These are phyloP conservation scores for Trichothecium roseum DNA, from an alignment of 2,329 filamentous ascomycete species.

Conservation along the genomic window DNA sequence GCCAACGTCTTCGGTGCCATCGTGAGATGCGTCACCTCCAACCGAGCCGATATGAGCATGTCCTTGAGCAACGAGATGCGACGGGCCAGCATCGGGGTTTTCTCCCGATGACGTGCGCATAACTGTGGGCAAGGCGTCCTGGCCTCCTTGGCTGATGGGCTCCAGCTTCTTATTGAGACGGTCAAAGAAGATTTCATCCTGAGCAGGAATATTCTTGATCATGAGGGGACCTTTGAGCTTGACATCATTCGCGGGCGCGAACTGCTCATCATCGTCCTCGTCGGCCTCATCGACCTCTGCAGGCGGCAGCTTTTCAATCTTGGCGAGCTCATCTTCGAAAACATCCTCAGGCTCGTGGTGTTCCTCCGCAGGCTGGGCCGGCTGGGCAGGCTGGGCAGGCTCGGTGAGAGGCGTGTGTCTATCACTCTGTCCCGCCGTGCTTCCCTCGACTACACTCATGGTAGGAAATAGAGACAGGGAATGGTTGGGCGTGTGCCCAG, in stretches of 20 bases:
- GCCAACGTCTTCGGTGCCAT: conserved; percentile 11
- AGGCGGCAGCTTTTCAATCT: background rate
- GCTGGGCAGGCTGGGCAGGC: conserved; percentile 4
- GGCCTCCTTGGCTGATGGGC: conserved; percentile 33
- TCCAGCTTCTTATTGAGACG: conserved; percentile 40
- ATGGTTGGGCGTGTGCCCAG: conserved; percentile 53
- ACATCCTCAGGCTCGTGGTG: background rate
- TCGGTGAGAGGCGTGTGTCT: conserved; percentile 17
- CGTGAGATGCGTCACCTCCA: conserved; percentile 12
- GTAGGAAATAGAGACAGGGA: conserved; percentile 42
- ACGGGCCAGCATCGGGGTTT: conserved; percentile 9
- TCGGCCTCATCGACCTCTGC: conserved; percentile 4
- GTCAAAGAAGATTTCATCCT: conserved; percentile 44
- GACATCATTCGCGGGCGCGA: conserved; percentile 33
- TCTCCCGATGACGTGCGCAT: conserved; percentile 23
- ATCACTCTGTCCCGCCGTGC: conserved; percentile 15
- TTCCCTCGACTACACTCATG: conserved; percentile 26
- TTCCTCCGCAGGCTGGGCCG: background rate
- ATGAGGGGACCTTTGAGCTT: conserved; percentile 41
- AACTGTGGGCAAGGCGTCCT: conserved; percentile 35
- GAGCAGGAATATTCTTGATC: conserved; percentile 43
- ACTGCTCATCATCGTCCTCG: conserved; percentile 11
- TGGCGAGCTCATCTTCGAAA: background rate
- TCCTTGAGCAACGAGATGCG: conserved; percentile 3
- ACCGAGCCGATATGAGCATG: conserved; percentile 6